These are phyloP conservation scores for Cryptococcus hybrid DNA, from an alignment of 1,284 basidiomycete genomes.

Conservation along the genomic window DNA sequence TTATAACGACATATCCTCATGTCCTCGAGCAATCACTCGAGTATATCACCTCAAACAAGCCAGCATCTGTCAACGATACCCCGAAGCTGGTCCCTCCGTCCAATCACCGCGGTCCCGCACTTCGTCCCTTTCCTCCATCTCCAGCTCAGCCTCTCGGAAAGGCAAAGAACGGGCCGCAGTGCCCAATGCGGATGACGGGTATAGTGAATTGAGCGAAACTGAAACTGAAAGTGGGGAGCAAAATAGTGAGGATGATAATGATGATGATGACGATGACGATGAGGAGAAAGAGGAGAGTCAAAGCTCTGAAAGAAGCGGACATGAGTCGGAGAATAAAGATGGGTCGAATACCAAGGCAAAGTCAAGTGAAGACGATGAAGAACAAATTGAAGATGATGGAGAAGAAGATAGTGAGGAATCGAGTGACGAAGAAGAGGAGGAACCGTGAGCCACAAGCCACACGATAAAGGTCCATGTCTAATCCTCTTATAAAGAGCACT, in stretches of 20 bases:
- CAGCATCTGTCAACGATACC: background rate
- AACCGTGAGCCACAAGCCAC: constrained; percentile 32
- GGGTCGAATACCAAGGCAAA: constrained; percentile 13
- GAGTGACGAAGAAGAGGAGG: constrained; percentile 45
- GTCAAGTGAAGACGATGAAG: constrained; percentile 36
- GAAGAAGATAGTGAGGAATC: constrained; percentile 37
- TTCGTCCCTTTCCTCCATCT: background rate
- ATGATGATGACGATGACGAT: constrained; percentile 61
- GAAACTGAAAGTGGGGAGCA: constrained; percentile 5
- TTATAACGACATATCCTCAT: too few species aligned
- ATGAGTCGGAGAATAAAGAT: constrained; percentile 3
- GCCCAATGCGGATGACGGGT: background rate
- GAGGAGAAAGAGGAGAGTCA: constrained; percentile 54
- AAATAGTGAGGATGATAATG: constrained; percentile 23
- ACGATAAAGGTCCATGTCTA: background rate
- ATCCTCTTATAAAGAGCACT: constrained; percentile 55
- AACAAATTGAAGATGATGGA: constrained; percentile 56
- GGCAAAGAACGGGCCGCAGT: constrained; percentile 1
- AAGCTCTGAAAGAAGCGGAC: background rate
- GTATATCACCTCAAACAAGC: too few species aligned
- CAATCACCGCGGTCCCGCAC: background rate
- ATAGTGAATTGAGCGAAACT: background rate
- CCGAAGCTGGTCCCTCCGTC: constrained; percentile 1
- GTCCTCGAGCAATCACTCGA: too few species aligned
- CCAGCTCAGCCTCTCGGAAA: background rate